Evolutionary conservation across 345 rosid species (phyloP).

Genomic region (Moricandia moricandioides): DNA sequence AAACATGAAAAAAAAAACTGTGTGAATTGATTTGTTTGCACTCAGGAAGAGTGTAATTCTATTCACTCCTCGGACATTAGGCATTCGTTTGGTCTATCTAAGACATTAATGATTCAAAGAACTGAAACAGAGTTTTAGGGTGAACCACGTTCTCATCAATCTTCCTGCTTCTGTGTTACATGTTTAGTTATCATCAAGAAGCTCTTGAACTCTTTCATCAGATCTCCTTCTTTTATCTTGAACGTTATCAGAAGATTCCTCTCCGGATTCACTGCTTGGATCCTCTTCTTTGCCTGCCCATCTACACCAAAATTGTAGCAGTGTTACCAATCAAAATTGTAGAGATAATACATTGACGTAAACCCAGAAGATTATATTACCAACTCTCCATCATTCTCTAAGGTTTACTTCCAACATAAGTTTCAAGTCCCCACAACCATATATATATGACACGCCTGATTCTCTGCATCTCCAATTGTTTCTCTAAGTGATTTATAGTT

Average conservation of each 20-base stretch:
- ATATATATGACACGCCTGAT: neutral
- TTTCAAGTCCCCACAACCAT: neutral
- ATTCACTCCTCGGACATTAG: neutral
- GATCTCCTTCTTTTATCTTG: neutral
- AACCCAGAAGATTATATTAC: neutral
- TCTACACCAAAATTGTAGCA: neutral
- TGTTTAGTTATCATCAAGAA: neutral
- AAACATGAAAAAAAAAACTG: neutral
- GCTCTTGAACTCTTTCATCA: neutral
- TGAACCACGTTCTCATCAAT: neutral
- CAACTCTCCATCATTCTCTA: neutral
- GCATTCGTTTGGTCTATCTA: neutral
- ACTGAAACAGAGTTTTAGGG: neutral
- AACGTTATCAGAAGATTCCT: neutral
- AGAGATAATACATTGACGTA: neutral
- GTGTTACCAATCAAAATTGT: neutral
- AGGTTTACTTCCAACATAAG: neutral
- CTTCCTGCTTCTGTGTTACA: slow-evolving; percentile 1
- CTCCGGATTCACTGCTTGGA: neutral
- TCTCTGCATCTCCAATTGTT: neutral
- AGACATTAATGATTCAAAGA: neutral
- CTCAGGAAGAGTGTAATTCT: neutral
- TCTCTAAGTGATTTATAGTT: neutral
- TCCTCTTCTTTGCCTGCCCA: neutral
- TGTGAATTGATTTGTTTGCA: neutral